Base-by-base conservation (phyloP, 768 basidiomycete genomes). In the Lentinula guzmanii region DNA sequence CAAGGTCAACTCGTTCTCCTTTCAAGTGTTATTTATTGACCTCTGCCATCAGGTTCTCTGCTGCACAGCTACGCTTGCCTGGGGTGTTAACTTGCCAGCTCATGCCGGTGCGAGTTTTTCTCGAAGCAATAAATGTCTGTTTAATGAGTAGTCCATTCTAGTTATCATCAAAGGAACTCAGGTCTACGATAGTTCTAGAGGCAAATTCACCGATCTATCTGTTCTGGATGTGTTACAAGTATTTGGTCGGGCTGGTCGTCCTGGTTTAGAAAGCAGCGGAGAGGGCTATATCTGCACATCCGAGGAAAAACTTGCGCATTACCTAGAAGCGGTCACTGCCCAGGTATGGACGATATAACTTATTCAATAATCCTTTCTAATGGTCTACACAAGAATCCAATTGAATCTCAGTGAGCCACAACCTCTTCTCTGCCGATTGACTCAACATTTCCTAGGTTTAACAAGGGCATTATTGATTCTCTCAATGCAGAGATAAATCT, bases 41-140 rank as follows among this genome's bases (percentile, higher is more conserved):
- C 13, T 13, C 28, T 51, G n/a, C 31, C 15, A n/a, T 24, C 67
- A 97, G 95, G 95, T 99, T 55, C 78, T 99, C 16, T 97, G 93
- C 73, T 99, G 97, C 77, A 99, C 97, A 2, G 93, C 97, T 5
- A 99, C 97, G 2, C 80, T 99, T 46, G 97, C 97, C 4, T 99
- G 97, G 97, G 97, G 97, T 75, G 97, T 99, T 66, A 99, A 99
- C 73, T 77, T 99, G 64, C 97, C 97, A 37, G 97, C 97, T 16
- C 96, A 98, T 74, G 97, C 97, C 61, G 93, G 91, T 91, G 64
- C 64, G 76, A 67, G 56, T 59, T 64, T 60, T 60, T 52, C 64
- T 15, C 11, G 16, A 65, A 51, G n/a, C 16, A 56, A 52, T 11
- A 53, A 52, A n/a, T 56, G 16, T 43, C 16, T 28, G 24, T 54